Conservation (phyloP, 108 stramenopile genomes). For the Cyclotella atomus region DNA sequence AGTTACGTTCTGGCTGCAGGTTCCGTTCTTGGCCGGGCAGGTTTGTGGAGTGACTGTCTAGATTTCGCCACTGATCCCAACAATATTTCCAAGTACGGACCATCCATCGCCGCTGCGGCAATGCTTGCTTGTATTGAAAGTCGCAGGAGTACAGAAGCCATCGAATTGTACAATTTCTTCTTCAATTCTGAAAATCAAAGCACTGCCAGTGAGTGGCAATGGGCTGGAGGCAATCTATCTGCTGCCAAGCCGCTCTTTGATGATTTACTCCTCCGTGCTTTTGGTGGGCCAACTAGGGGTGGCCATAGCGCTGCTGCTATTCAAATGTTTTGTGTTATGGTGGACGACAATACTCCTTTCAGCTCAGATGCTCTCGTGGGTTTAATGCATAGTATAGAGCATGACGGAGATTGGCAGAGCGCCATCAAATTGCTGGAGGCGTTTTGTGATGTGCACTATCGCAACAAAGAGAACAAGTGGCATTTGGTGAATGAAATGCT, state of each 20-base stretch:
- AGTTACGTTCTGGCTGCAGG: slow-evolving; percentile 83
- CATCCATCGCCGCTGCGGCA: slow-evolving; percentile 62
- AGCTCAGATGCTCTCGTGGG: slow-evolving; percentile 64
- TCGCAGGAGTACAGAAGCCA: slow-evolving; percentile 48
- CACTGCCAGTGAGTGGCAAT: slow-evolving; percentile 64
- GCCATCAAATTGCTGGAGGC: slow-evolving; percentile 49
- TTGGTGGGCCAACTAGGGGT: slow-evolving; percentile 35
- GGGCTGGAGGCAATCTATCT: slow-evolving; percentile 68
- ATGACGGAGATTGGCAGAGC: slow-evolving; percentile 64
- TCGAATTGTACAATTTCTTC: slow-evolving; percentile 50
- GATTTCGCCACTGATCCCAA: slow-evolving; percentile 56
- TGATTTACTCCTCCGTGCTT: slow-evolving; percentile 69
- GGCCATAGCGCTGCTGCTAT: slow-evolving; percentile 46
- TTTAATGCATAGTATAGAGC: slow-evolving; percentile 63
- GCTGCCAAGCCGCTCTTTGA: slow-evolving; percentile 62
- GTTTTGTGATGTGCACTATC: slow-evolving; percentile 30
- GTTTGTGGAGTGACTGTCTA: slow-evolving; percentile 63
- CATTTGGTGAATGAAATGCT: slow-evolving; percentile 22
- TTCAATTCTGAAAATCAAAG: slow-evolving; percentile 36
- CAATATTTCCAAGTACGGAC: slow-evolving; percentile 31
- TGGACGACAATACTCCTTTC: slow-evolving; percentile 57
- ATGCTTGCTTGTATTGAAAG: slow-evolving; percentile 73
- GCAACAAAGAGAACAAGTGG: slow-evolving; percentile 21
- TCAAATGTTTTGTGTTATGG: slow-evolving; percentile 49
- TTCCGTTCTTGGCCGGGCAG: slow-evolving; percentile 75